These are phyloP conservation scores for Tylopilus intermedius DNA, from an alignment of 768 basidiomycete genomes.

Conservation along the genomic window DNA sequence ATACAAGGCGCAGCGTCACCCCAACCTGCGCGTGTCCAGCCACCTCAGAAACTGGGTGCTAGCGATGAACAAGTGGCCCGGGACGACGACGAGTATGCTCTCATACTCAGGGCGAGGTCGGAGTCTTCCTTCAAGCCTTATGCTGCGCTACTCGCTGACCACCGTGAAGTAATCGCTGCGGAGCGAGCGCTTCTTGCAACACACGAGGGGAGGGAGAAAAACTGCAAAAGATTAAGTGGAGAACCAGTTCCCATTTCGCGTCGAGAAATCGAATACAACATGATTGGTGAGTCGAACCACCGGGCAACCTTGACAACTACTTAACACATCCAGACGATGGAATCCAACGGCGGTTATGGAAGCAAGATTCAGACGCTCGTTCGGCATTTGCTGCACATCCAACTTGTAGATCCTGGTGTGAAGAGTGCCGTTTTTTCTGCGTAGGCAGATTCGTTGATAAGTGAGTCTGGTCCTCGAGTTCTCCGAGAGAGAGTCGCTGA, in stretches of 20 bases:
- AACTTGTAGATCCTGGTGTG: constrained; percentile 59
- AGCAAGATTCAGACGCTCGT: constrained; percentile 72
- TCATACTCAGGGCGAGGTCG: too few species aligned
- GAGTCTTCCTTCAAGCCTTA: too few species aligned
- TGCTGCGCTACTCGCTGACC: too few species aligned
- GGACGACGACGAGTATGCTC: too few species aligned
- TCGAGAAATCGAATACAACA: constrained; percentile 62
- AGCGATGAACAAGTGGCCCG: too few species aligned
- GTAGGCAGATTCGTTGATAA: constrained; percentile 81
- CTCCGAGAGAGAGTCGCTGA: constrained; percentile 3
- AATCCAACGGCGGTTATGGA: constrained; percentile 65
- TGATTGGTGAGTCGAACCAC: constrained; percentile 38
- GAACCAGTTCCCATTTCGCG: constrained; percentile 47
- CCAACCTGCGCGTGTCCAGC: too few species aligned
- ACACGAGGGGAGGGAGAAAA: too few species aligned
- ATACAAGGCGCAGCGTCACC: too few species aligned
- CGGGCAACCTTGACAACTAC: background rate
- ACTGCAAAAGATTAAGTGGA: too few species aligned
- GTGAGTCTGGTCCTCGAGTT: constrained; percentile 38
- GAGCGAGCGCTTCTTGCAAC: too few species aligned
- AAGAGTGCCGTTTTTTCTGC: constrained; percentile 89
- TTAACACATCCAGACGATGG: constrained; percentile 52
- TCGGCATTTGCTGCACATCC: constrained; percentile 70
- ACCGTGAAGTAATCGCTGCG: too few species aligned
- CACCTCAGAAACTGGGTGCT: too few species aligned